Evolutionary conservation across 345 rosid genomes (phyloP).

Genomic region (Alliaria petiolata): DNA sequence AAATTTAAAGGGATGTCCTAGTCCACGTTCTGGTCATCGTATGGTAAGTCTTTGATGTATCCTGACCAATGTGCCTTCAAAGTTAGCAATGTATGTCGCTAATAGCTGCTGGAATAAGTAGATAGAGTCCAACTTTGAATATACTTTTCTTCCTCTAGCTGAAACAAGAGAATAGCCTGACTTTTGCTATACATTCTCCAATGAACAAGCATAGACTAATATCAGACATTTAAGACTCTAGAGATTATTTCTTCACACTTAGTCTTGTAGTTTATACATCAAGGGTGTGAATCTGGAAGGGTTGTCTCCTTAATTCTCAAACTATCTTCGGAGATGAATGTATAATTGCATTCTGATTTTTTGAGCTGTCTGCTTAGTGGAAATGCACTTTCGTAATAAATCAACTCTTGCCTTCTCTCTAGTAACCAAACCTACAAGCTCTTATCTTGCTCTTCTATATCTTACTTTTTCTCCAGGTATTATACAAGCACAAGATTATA

Average conservation of each 20-base stretch:
- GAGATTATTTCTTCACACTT: background rate
- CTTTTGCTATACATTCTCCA: background rate
- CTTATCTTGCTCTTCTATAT: background rate
- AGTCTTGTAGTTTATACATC: background rate
- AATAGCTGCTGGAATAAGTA: background rate
- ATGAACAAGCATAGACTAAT: background rate
- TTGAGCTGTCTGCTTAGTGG: background rate
- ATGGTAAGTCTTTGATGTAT: slow-evolving; percentile 53
- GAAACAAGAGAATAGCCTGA: background rate
- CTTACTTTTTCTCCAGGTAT: slow-evolving; percentile 54
- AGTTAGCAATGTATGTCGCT: background rate
- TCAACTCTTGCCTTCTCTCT: background rate
- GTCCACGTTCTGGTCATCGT: slow-evolving; percentile 95
- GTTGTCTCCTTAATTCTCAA: background rate
- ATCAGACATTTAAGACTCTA: background rate
- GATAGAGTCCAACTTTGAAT: background rate
- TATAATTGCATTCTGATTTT: background rate
- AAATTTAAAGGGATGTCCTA: slow-evolving; percentile 85
- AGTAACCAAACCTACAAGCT: background rate
- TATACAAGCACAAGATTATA: slow-evolving; percentile 90
- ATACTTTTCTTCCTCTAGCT: background rate
- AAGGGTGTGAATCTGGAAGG: background rate
- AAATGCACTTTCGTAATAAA: background rate
- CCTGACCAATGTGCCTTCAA: background rate
- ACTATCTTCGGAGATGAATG: background rate